Base-by-base conservation (phyloP, 1,284 basidiomycete species). In the Trametes polyzona region DNA sequence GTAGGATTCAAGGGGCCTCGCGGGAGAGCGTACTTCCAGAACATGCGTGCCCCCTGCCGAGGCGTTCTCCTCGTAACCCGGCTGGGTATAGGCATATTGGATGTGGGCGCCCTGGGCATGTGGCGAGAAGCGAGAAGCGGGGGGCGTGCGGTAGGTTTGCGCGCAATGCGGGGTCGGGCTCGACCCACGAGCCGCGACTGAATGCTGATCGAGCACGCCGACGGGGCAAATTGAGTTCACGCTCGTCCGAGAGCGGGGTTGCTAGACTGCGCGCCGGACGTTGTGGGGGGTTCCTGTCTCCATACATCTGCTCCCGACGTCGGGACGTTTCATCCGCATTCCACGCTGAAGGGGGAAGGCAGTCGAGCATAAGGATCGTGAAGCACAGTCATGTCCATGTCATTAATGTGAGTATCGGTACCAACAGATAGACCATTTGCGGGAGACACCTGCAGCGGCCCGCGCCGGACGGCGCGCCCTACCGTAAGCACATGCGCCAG, bases 41-140 rank as follows among this genome's bases (percentile, higher is more conserved):
- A 30, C 27, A 6, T 16, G 42, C 12, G 23, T 10, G n/a, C 29
- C 17, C 16, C 43, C 5, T 27, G 16, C n/a, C n/a, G 29, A 12
- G 29, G 17, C 30, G 44, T 43, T 21, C 19, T 23, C 26, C 27
- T 26, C 52, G 46, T 46, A 21, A 14, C 46, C 39, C 26, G 26
- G 29, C 55, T 40, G 43, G n/a, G 27, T 47, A 47, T 51, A 30
- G 55, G 42, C 43, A 57, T 37, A 57, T 57, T 57, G 55, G 43
- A 41, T 16, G 17, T 36, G 37, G 27, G 42, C 35, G 55, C 55
- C 55, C 55, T 57, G 55, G 43, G 43, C 43, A 39, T 46, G 26
- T 52, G 43, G 49, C 50, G 24, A 42, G n/a, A n/a, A n/a, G 5
- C 33, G 6, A 11, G 41, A 42, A 27, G 24, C 41, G 24, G 35